Evolutionary conservation across 129 eudicot genomes (phyloP).

Genomic region (Lonicera japonica): DNA sequence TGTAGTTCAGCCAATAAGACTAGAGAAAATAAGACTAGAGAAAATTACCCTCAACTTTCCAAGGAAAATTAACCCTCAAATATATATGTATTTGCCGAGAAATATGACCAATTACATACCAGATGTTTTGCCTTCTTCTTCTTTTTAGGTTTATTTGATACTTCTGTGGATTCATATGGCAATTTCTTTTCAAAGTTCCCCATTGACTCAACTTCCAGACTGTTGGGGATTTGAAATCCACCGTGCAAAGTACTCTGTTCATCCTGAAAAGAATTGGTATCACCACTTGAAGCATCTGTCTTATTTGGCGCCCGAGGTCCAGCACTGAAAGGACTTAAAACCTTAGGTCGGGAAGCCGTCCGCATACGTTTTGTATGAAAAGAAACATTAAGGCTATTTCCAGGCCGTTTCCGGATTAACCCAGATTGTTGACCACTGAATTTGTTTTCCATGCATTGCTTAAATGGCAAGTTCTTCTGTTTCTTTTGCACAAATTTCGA

Average conservation of each 20-base stretch:
- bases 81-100: not conserved
- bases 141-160: slow-evolving; percentile 72
- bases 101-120: slow-evolving; percentile 44
- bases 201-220: slow-evolving; percentile 75
- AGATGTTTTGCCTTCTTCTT: slow-evolving; percentile 78
- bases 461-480: slow-evolving; percentile 38
- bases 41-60: not conserved
- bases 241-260: slow-evolving; percentile 74
- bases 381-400: slow-evolving; percentile 56
- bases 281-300: slow-evolving; percentile 96
- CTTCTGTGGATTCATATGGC: slow-evolving; percentile 61
- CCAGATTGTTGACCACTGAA: slow-evolving; percentile 45
- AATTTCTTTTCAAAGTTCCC: slow-evolving; percentile 66
- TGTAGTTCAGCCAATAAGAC: not conserved
- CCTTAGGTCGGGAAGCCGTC: slow-evolving; percentile 88
- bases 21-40: too few relatives aligned
- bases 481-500: slow-evolving; percentile 52
- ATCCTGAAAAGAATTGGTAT: slow-evolving; percentile 91
- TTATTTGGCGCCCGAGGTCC: slow-evolving; percentile 64
- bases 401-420: slow-evolving; percentile 58
- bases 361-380: slow-evolving; percentile 87
- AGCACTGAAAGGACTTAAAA: slow-evolving; percentile 57
- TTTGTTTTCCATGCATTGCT: slow-evolving; percentile 44
- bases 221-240: slow-evolving; percentile 47
- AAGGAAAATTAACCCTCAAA: slow-evolving; percentile 1